Evolutionary conservation across 2,329 filamentous ascomycete species (phyloP).

Genomic region (Leptoxyphium fumago): DNA sequence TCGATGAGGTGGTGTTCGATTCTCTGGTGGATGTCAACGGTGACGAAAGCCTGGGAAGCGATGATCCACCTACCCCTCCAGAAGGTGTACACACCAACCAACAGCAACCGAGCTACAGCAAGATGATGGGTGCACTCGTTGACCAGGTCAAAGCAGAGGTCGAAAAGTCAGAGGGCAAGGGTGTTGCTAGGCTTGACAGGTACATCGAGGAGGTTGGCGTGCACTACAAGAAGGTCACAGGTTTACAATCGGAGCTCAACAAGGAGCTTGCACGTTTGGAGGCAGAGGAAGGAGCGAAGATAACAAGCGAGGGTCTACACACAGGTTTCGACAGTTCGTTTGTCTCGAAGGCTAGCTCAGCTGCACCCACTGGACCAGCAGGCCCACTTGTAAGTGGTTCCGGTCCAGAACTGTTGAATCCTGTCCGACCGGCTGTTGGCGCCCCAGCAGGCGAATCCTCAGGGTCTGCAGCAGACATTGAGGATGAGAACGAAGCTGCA

Average conservation of each 20-base stretch:
- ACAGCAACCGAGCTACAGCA: constrained; percentile 71
- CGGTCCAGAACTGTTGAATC: constrained; percentile 48
- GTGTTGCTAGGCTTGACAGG: constrained; percentile 45
- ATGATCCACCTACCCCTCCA: constrained; percentile 63
- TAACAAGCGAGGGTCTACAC: constrained; percentile 80
- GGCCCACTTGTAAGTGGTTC: constrained; percentile 35
- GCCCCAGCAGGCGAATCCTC: constrained; percentile 32
- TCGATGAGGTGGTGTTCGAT: constrained; percentile 76
- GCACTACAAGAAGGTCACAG: constrained; percentile 64
- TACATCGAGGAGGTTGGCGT: constrained; percentile 66
- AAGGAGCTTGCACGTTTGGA: constrained; percentile 67
- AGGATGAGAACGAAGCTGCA: constrained; percentile 32
- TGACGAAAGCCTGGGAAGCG: constrained; percentile 52
- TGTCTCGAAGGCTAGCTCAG: constrained; percentile 43
- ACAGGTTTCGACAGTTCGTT: constrained; percentile 83
- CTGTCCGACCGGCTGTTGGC: constrained; percentile 26
- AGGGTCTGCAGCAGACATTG: constrained; percentile 47
- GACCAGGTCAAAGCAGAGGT: constrained; percentile 84
- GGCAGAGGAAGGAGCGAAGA: constrained; percentile 73
- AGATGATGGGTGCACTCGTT: constrained; percentile 95
- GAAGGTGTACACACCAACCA: constrained; percentile 64
- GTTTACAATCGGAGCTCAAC: constrained; percentile 60
- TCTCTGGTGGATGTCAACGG: constrained; percentile 61
- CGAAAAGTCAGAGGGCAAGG: constrained; percentile 51
- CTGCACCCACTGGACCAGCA: constrained; percentile 9